A percentile compares a stretch with the other conserved stretches of the same genome.
phyloP scores from a whole-genome alignment of 2,329 filamentous ascomycete genomes.

The Aspergillus hortae region DNA sequence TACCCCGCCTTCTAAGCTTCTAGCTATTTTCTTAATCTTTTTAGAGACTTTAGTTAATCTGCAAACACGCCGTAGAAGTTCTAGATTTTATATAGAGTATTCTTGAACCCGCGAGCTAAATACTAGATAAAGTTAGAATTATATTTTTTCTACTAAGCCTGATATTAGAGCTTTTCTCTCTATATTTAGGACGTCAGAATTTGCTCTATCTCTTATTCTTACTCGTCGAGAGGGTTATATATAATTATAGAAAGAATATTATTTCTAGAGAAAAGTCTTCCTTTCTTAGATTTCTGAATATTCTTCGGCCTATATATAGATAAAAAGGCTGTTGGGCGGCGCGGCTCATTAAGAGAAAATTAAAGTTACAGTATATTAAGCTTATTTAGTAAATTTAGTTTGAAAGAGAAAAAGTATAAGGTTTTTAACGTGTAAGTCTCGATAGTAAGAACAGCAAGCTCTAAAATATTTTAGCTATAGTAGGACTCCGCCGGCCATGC shows the following conservation, averaged over 20 bases:
- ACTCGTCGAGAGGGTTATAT: conserved; percentile 4
- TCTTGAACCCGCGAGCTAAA: conserved; percentile 5
- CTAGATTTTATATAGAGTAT: conserved; percentile 4
- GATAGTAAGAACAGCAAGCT: conserved; percentile 7
- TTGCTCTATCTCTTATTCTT: conserved; percentile 7
- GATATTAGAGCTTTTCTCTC: conserved; percentile 9
- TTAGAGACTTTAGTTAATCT: conserved; percentile 9
- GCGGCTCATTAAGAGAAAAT: conserved; percentile 7
- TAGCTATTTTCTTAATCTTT: conserved; percentile 8
- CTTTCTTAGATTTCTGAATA: conserved; percentile 5
- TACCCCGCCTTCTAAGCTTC: conserved; percentile 6
- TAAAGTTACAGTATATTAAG: neutral
- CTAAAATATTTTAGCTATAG: conserved; percentile 8
- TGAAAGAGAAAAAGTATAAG: conserved; percentile 8
- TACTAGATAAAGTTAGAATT: conserved; percentile 7
- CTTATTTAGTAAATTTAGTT: conserved; percentile 7
- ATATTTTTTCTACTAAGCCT: conserved; percentile 7
- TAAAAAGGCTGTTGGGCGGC: conserved; percentile 1
- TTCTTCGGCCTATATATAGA: conserved; percentile 4
- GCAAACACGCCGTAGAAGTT: conserved; percentile 6
- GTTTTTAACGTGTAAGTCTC: conserved; percentile 2
- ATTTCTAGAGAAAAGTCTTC: conserved; percentile 4
- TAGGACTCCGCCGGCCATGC: conserved; percentile 1
- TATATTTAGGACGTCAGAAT: conserved; percentile 5
- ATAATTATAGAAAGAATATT: conserved; percentile 2